These are phyloP conservation scores for Elsinoe perseae DNA, from an alignment of 2,329 filamentous ascomycete species.

Conservation along the genomic window DNA sequence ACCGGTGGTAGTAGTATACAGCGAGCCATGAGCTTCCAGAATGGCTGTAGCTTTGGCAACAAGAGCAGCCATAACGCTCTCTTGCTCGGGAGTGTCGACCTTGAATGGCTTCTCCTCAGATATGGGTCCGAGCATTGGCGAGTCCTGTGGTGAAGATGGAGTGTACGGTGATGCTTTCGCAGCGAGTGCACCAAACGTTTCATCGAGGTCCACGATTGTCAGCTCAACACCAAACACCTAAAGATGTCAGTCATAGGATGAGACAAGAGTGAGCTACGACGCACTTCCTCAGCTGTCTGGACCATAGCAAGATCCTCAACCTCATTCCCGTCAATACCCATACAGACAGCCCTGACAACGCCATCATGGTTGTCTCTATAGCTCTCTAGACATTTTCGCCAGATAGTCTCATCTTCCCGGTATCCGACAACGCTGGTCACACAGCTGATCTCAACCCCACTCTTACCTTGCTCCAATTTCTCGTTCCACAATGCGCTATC, in stretches of 20 bases:
- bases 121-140: not conserved
- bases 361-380: constrained; percentile 8
- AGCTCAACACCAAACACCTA: constrained; percentile 1
- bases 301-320: constrained; percentile 5
- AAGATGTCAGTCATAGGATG: not conserved
- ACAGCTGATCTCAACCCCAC: not conserved
- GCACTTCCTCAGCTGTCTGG: not conserved
- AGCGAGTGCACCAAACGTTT: constrained; percentile 3
- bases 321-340: constrained; percentile 8
- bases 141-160: not conserved
- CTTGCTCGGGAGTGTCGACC: not conserved
- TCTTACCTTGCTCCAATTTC: not conserved
- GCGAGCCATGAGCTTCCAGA: not conserved
- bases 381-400: constrained; percentile 11
- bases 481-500: not conserved
- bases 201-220: constrained; percentile 1
- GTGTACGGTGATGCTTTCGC: not conserved
- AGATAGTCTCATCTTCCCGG: constrained; percentile 2
- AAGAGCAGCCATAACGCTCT: not conserved
- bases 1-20: not conserved
- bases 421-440: constrained; percentile 4
- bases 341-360: not conserved
- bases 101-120: not conserved
- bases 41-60: not conserved
- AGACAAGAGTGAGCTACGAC: not conserved